Evolutionary conservation across 2,329 filamentous ascomycete species (phyloP).

Genomic region (Nothopassalora personata): DNA sequence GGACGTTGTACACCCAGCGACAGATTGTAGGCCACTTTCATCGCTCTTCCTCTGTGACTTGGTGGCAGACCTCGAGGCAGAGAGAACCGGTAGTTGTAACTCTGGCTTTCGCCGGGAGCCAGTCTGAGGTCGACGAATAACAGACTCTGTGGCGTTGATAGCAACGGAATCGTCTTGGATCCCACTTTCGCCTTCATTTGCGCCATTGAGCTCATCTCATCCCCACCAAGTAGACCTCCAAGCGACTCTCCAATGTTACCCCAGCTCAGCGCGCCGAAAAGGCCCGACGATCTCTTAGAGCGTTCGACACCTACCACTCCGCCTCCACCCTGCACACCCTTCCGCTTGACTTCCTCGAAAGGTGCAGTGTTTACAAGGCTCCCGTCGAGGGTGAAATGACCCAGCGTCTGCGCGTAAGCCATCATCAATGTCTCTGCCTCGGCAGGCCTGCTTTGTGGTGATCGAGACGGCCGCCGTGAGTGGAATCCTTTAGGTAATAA

Average conservation of each 20-base stretch:
- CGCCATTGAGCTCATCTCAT: conserved; percentile 86
- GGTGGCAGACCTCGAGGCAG: conserved; percentile 87
- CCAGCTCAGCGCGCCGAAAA: conserved; percentile 83
- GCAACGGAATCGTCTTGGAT: conserved; percentile 77
- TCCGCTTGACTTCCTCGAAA: conserved; percentile 94
- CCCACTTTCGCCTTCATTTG: conserved; percentile 88
- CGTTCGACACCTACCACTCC: conserved; percentile 78
- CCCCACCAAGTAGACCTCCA: conserved; percentile 76
- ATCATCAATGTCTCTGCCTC: conserved; percentile 84
- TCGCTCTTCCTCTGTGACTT: conserved; percentile 81
- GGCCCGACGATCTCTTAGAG: conserved; percentile 67
- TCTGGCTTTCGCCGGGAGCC: conserved; percentile 79
- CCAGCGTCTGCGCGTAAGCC: conserved; percentile 92
- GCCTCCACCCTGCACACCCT: conserved; percentile 77
- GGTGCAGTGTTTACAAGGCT: conserved; percentile 82
- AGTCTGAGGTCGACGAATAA: conserved; percentile 90
- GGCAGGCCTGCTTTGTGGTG: conserved; percentile 36
- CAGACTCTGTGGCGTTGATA: conserved; percentile 94
- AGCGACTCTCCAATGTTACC: conserved; percentile 81
- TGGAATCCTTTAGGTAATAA: conserved; percentile 47
- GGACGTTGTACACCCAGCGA: conserved; percentile 87
- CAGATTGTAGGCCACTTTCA: conserved; percentile 88
- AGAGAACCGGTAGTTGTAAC: conserved; percentile 80
- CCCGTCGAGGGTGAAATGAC: conserved; percentile 85
- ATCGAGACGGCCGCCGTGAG: conserved; percentile 41